Evolutionary conservation across 202 grass and related monocot genomes (phyloP), one percentile per base, ranked within the genome.

Genomic region (Setaria italica): DNA sequence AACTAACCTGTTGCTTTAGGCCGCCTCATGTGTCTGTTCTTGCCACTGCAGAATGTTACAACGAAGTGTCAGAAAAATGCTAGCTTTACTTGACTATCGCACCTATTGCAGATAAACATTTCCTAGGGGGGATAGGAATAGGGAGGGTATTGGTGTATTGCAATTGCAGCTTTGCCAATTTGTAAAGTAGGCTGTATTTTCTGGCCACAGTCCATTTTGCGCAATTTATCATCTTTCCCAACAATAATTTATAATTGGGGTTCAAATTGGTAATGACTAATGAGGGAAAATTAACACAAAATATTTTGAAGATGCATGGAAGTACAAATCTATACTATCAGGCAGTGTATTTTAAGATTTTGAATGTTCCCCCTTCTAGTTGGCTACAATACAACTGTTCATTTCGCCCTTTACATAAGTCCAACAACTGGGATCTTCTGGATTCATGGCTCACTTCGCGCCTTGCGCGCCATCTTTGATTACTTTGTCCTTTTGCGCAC

Each of bases 81-180:
- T 75, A 68, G n/a, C n/a, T 82, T 76, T 82, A 35, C 41, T 51
- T 62, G 10, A 75, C 47, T 34, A 46, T 59, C 9, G n/a, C 8
- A 59, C 56, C 4, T 62, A 62, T 29, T 62, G 58, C 9, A 12
- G 58, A 59, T 62, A 14, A 11, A 10, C 25, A 30, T 62, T 62
- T 32, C 59, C 59, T 67, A 33, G 9, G 41, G 50, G 51, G 45
- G 13, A 37, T 75, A 11, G 41, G 15, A 33, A 20, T 5, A 10
- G 72, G 29, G 14, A 63, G 17, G 15, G 11, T 62, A 62, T 4
- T 2, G 11, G 10, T 10, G 0, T 73, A 43, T 43, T 50, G 59
- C 33, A 48, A 20, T 60, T 79, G 50, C 58, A 67, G 65, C 0
- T 41, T 13, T 72, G 71, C 45, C 72, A 49, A 82, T 86, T 67